These are phyloP conservation scores for Xylaria sp. DNA, from an alignment of 2,329 filamentous ascomycete species.

Conservation along the genomic window DNA sequence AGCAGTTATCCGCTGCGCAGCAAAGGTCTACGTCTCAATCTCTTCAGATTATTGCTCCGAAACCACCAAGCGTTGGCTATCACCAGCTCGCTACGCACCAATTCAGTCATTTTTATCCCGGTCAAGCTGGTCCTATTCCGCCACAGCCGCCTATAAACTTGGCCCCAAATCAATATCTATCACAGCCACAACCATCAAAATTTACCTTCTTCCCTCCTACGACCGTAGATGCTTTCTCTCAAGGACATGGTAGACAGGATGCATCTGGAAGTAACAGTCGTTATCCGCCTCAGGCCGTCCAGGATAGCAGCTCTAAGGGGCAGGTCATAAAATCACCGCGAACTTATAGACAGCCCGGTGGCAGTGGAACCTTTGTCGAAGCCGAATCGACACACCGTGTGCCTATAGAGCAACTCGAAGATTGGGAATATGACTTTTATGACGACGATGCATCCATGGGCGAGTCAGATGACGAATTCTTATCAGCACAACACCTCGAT, in stretches of 20 bases:
- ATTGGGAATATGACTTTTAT: slow-evolving; percentile 60
- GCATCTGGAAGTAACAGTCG: slow-evolving; percentile 42
- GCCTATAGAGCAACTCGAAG: slow-evolving; percentile 36
- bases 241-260: slow-evolving; percentile 45
- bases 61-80: slow-evolving; percentile 56
- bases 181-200: slow-evolving; percentile 43
- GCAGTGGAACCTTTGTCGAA: slow-evolving; percentile 41
- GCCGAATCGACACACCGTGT: slow-evolving; percentile 25
- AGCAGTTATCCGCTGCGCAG: slow-evolving; percentile 57
- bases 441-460: slow-evolving; percentile 72
- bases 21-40: slow-evolving; percentile 54
- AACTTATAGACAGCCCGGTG: slow-evolving; percentile 32
- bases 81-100: slow-evolving; percentile 47
- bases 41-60: slow-evolving; percentile 63
- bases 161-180: slow-evolving; percentile 41
- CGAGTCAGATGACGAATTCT: slow-evolving; percentile 69
- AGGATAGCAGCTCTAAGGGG: slow-evolving; percentile 32
- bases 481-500: slow-evolving; percentile 55
- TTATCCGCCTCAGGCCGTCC: slow-evolving; percentile 36
- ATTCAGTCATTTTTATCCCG: slow-evolving; percentile 47
- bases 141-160: slow-evolving; percentile 42
- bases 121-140: slow-evolving; percentile 49
- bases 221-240: slow-evolving; percentile 45
- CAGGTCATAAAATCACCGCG: slow-evolving; percentile 35
- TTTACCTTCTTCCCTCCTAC: slow-evolving; percentile 49